These are phyloP conservation scores for Suillus occidentalis DNA, from an alignment of 768 basidiomycete species.

Conservation along the genomic window DNA sequence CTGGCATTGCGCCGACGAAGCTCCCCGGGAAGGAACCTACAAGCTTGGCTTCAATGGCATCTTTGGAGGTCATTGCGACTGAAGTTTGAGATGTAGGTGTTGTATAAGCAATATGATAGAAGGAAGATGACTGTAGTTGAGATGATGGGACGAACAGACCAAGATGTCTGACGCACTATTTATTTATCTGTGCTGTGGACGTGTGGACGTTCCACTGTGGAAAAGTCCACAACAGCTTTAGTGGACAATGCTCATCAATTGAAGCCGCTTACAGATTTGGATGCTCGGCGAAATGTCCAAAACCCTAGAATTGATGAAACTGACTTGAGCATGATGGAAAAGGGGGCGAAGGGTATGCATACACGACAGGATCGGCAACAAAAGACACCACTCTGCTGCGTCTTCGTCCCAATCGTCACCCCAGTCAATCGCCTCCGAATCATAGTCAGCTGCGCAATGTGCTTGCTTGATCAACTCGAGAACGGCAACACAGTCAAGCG, in stretches of 20 bases:
- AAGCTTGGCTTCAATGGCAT: not conserved
- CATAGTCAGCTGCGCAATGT: conserved; percentile 27
- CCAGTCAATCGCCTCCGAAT: conserved; percentile 28
- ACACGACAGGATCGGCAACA: not conserved
- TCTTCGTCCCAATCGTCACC: conserved; percentile 30
- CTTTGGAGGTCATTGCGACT: not conserved
- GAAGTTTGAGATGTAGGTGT: not conserved
- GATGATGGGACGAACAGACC: not conserved
- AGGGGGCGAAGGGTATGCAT: not conserved
- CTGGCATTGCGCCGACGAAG: not conserved
- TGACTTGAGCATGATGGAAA: not conserved
- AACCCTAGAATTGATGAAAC: not conserved
- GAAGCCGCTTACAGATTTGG: not conserved
- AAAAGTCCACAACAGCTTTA: not conserved
- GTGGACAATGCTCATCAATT: not conserved
- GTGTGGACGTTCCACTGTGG: not conserved
- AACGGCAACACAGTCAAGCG: conserved; percentile 18
- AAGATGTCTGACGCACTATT: not conserved
- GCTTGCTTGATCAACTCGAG: conserved; percentile 27
- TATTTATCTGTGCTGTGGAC: not conserved
- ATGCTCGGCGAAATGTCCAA: not conserved
- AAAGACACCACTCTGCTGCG: conserved; percentile 5
- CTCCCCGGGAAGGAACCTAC: not conserved
- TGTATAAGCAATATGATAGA: not conserved
- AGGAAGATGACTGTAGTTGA: not conserved